Conservation (phyloP, 805 yeast species). For the Nakazawaea ernobii region DNA sequence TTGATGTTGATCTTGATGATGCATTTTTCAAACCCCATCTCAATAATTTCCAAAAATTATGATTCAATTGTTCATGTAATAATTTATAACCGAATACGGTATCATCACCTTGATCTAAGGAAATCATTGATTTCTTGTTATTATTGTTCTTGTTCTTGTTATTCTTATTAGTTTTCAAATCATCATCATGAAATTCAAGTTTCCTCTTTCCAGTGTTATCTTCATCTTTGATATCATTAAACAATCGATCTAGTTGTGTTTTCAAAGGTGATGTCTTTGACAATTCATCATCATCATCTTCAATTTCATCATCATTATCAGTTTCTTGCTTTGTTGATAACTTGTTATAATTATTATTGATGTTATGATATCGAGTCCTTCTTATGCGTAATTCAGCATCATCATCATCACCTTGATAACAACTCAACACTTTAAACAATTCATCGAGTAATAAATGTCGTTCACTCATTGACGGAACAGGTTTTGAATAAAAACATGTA, state of each 20-base stretch:
- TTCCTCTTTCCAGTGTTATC: background rate
- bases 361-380: too few species aligned
- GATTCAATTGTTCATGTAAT: background rate
- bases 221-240: background rate
- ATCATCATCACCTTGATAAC: background rate
- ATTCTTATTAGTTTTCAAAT: background rate
- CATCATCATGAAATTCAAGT: background rate
- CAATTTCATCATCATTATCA: background rate
- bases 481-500: conserved; percentile 18
- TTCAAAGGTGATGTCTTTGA: conserved; percentile 5
- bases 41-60: conserved; percentile 7
- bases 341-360: too few species aligned
- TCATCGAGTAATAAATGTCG: conserved; percentile 19
- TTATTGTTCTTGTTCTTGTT: too few species aligned
- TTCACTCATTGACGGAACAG: conserved; percentile 17
- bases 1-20: too few species aligned
- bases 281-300: conserved; percentile 7
- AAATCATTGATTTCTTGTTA: background rate
- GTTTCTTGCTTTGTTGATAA: background rate
- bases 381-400: background rate
- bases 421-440: conserved; percentile 12
- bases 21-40: conserved; percentile 5
- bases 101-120: background rate
- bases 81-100: background rate
- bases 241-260: background rate